Evolutionary conservation across 2,329 filamentous ascomycete species (phyloP).

Genomic region (Colletotrichum sublineola): DNA sequence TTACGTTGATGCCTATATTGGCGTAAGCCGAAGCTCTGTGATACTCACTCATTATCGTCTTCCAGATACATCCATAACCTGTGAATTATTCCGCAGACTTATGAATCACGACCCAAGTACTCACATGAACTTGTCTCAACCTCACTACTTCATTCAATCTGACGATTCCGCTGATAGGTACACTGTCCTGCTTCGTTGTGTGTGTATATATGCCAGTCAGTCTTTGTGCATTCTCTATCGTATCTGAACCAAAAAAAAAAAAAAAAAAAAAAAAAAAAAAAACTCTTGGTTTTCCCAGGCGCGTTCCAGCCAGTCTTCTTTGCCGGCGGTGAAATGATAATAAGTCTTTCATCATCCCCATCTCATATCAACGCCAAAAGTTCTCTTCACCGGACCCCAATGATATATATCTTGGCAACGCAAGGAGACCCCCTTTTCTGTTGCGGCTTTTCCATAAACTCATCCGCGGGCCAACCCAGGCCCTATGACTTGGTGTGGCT

Average conservation of each 20-base stretch:
- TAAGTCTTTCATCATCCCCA: conserved; percentile 11
- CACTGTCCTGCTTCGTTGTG: neutral
- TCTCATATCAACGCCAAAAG: conserved; percentile 28
- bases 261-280: too few relatives aligned
- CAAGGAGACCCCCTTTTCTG: neutral
- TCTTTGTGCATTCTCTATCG: conserved; percentile 42
- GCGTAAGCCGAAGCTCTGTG: neutral
- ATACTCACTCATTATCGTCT: neutral
- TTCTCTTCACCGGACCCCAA: neutral
- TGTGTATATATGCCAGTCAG: conserved; percentile 33
- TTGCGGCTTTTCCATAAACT: neutral
- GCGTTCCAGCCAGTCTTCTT: conserved; percentile 22
- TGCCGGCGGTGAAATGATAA: conserved; percentile 8
- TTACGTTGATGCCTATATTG: neutral
- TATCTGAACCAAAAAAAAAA: conserved; percentile 2
- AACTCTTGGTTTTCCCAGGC: conserved; percentile 3
- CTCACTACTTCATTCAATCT: neutral
- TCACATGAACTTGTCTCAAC: neutral
- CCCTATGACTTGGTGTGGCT: neutral
- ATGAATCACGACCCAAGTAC: neutral
- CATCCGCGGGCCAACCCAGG: neutral
- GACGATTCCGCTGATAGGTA: neutral
- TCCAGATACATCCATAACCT: neutral
- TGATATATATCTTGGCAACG: conserved; percentile 12
- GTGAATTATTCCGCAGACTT: neutral